These are phyloP conservation scores for Meripilus lineatus DNA, from an alignment of 1,284 basidiomycete genomes.

Conservation along the genomic window DNA sequence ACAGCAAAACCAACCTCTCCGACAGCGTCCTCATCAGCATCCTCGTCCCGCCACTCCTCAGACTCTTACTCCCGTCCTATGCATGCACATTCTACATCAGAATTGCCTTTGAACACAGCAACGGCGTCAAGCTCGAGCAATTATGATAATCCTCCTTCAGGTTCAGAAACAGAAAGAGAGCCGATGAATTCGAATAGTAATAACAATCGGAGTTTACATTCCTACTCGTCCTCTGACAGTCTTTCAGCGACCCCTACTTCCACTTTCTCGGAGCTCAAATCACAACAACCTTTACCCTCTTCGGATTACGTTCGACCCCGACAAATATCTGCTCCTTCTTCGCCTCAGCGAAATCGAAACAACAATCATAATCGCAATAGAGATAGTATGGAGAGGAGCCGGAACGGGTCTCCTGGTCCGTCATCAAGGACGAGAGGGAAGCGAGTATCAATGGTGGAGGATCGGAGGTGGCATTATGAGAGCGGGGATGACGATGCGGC, in stretches of 20 bases:
- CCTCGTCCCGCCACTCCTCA: conserved; percentile 23
- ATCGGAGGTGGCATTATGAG: conserved; percentile 16
- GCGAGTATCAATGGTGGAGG: conserved; percentile 34
- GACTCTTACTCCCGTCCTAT: conserved; percentile 27
- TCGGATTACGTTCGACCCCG: conserved; percentile 35
- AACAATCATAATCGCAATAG: conserved; percentile 12
- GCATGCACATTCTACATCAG: conserved; percentile 27
- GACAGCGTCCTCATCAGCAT: conserved; percentile 23
- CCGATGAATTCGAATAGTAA: conserved; percentile 19
- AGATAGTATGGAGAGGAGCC: not conserved
- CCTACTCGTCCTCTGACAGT: conserved; percentile 37
- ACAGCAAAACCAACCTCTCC: conserved; percentile 21
- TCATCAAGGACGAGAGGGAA: conserved; percentile 40
- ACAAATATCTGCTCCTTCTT: conserved; percentile 49
- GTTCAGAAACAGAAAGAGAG: conserved; percentile 75
- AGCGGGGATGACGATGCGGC: conserved; percentile 26
- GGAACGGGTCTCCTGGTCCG: conserved; percentile 30
- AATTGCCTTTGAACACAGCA: conserved; percentile 14
- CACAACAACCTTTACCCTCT: too few relatives aligned
- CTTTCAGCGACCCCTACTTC: conserved; percentile 36
- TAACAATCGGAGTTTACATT: conserved; percentile 29
- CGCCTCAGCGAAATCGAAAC: conserved; percentile 39
- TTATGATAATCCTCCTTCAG: conserved; percentile 45
- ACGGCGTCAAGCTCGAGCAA: conserved; percentile 10
- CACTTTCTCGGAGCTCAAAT: conserved; percentile 23